A percentile compares a stretch with the other conserved stretches of the same genome.
phyloP scores from a whole-genome alignment of 352 stramenopile genomes.

The Pythium guiyangense region DNA sequence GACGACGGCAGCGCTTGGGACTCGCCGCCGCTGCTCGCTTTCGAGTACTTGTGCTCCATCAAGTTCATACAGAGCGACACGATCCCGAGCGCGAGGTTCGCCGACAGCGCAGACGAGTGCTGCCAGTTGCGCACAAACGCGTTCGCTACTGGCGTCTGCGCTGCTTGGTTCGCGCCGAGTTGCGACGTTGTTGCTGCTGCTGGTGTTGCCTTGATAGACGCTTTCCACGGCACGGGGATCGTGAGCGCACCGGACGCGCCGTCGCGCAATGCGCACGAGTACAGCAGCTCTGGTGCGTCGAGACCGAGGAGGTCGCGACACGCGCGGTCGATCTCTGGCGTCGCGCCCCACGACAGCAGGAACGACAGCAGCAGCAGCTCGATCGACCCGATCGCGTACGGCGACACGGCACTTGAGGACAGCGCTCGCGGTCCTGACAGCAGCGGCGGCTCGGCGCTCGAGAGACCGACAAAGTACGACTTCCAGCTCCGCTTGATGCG shows the following conservation, averaged over 20 bases:
- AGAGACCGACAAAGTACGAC: constrained; percentile 44
- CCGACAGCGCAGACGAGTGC: constrained; percentile 65
- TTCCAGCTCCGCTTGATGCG: constrained; percentile 71
- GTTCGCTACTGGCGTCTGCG: constrained; percentile 12
- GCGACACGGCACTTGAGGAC: constrained; percentile 16
- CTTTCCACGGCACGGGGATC: constrained; percentile 63
- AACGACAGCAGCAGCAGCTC: constrained; percentile 69
- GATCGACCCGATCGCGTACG: constrained; percentile 65
- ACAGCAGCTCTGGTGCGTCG: constrained; percentile 38
- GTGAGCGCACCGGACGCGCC: constrained; percentile 51
- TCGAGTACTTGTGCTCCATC: constrained; percentile 76
- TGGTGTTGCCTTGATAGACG: neutral
- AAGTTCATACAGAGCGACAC: constrained; percentile 78
- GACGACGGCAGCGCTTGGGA: constrained; percentile 22
- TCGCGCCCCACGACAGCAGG: constrained; percentile 68
- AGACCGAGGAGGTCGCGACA: constrained; percentile 57
- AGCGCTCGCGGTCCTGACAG: neutral
- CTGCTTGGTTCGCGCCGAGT: constrained; percentile 3
- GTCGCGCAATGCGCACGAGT: constrained; percentile 67
- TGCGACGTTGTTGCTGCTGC: neutral
- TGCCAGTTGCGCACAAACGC: constrained; percentile 66
- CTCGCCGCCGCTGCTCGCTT: constrained; percentile 7
- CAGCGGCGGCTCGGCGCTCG: constrained; percentile 6
- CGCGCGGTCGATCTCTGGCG: constrained; percentile 59
- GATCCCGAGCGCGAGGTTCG: constrained; percentile 60